Base-by-base conservation (phyloP, 257 asterid species). In the Solanum pinnatisectum region DNA sequence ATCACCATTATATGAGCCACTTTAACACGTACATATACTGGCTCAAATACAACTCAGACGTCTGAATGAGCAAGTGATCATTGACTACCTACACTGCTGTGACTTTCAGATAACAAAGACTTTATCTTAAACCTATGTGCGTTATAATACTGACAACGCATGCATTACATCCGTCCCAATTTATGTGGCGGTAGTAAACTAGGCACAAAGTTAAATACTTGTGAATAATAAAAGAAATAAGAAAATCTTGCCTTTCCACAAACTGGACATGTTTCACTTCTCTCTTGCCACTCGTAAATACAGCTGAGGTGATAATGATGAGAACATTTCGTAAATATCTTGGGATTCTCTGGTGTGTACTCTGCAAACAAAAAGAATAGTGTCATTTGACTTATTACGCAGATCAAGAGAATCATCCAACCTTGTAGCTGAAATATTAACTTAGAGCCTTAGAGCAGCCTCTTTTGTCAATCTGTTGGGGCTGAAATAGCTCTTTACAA, bases 201-300 rank as follows among this genome's bases (percentile, higher is more conserved):
- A 35, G 16, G 81, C 46, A 73, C 81, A 35, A 73, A 73, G 16
- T 73, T 73, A 10, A 73, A 20, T 9, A 35, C 30, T 35, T 35
- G 0, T 32, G 46, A 73, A 73, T 39, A 15, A 40, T 30, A 15
- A 63, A 42, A 20, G 65, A 40, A 74, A 4, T 12, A 79, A 39
- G 14, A 87, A 36, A 81, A 86, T 60, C 65, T 87, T 91, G 92
- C 98, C 95, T 88, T 87, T 78, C 94, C 88, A 44, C 98, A 95
- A 83, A 87, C 73, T 16, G 98, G 97, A 86, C 98, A 95, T 18
- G 37, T 87, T 36, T 81, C 72, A 76, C 93, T 95, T 87, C 97
- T 90, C 87, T 93, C 96, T 95, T 91, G 90, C 98, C 98, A 95
- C 88, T 95, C 98, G 4, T 91, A 95, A 86, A 95, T 94, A 84